phyloP scores from a whole-genome alignment of 2,329 filamentous ascomycete species.

The Rasamsonia emersonii region DNA sequence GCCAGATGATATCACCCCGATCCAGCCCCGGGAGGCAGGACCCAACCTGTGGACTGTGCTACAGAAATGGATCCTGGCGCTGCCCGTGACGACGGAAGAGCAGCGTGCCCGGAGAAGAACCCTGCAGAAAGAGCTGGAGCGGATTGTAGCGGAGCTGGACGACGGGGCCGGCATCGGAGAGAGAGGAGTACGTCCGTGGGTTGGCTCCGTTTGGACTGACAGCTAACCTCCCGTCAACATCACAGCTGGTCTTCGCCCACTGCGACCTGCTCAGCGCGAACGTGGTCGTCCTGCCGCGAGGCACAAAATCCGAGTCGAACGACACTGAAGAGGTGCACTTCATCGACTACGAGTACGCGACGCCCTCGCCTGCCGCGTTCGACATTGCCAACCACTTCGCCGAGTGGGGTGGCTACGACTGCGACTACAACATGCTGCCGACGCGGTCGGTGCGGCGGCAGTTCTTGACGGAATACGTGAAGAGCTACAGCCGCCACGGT shows the following conservation, averaged over 20 bases:
- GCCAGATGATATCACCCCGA: constrained; percentile 21
- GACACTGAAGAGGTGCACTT: constrained; percentile 59
- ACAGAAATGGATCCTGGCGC: constrained; percentile 87
- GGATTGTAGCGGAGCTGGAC: constrained; percentile 62
- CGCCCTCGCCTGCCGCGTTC: constrained; percentile 87
- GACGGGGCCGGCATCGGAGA: constrained; percentile 67
- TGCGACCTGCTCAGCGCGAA: constrained; percentile 96
- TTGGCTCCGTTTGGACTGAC: not conserved
- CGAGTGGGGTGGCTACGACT: constrained; percentile 96
- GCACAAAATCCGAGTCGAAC: constrained; percentile 22
- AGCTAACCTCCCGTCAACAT: constrained; percentile 12
- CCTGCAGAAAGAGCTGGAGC: constrained; percentile 67
- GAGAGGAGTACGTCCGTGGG: constrained; percentile 51
- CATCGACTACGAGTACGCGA: constrained; percentile 98
- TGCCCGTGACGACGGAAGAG: constrained; percentile 63
- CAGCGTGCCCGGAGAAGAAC: constrained; percentile 58
- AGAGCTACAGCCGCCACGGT: constrained; percentile 56
- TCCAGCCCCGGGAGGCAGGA: constrained; percentile 59
- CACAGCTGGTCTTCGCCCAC: constrained; percentile 79
- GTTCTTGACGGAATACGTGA: constrained; percentile 78
- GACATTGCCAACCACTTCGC: constrained; percentile 97
- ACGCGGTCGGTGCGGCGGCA: constrained; percentile 65
- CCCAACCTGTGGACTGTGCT: constrained; percentile 92
- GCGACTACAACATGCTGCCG: constrained; percentile 77
- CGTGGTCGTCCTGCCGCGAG: constrained; percentile 65